phyloP scores from a whole-genome alignment of 768 basidiomycete genomes.

The Naganishia friedmannii region DNA sequence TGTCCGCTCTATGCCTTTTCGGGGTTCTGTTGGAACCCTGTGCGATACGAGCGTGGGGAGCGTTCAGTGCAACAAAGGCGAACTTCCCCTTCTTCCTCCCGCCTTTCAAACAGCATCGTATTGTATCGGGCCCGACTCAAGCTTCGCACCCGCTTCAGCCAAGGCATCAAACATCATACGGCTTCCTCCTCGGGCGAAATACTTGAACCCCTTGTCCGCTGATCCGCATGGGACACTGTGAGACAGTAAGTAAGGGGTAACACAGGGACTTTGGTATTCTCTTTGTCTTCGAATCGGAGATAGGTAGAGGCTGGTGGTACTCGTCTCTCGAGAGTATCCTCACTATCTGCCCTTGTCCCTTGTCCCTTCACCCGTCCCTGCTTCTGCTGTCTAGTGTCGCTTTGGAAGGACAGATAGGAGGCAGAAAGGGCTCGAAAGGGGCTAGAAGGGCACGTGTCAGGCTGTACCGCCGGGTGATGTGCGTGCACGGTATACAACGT shows the following conservation, averaged over 20 bases:
- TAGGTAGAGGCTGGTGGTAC: background rate
- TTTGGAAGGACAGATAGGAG: background rate
- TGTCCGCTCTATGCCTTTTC: too few relatives aligned
- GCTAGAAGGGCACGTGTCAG: background rate
- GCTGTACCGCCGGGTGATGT: background rate
- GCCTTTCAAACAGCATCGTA: background rate
- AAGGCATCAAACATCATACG: background rate
- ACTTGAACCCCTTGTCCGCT: background rate
- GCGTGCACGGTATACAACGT: slow-evolving; percentile 2
- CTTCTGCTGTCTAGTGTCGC: background rate
- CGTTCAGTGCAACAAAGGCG: background rate
- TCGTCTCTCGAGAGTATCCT: background rate
- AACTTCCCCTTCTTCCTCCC: background rate
- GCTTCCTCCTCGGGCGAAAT: background rate
- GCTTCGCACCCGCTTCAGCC: background rate
- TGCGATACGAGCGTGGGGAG: background rate
- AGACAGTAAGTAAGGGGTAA: background rate
- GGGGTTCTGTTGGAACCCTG: too few relatives aligned
- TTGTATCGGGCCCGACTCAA: background rate
- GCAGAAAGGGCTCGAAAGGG: slow-evolving; percentile 6
- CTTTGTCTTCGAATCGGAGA: background rate
- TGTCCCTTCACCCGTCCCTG: background rate
- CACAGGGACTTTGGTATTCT: background rate
- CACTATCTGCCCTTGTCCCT: background rate
- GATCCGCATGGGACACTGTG: background rate